Conservation (phyloP, 441 rosid species). For the Syzygium syzygioides region DNA sequence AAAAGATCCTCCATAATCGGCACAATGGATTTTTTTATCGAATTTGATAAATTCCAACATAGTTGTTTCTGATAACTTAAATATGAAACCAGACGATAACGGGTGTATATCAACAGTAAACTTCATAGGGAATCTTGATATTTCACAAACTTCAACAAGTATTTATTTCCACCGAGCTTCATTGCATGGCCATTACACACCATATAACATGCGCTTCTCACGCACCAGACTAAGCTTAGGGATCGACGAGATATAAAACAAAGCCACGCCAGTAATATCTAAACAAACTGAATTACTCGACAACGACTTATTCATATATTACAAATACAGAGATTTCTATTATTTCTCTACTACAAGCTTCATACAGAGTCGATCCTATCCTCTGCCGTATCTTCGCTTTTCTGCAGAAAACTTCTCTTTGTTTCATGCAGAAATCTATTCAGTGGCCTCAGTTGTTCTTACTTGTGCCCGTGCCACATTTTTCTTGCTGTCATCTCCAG, state of each 20-base stretch:
- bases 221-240: not conserved
- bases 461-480: not conserved
- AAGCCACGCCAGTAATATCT: not conserved
- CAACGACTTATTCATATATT: not conserved
- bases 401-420: not conserved
- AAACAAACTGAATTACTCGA: not conserved
- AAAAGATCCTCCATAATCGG: no score
- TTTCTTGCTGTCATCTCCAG: not conserved
- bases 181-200: not conserved
- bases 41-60: no score
- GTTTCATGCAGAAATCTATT: not conserved
- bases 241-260: not conserved
- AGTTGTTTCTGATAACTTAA: no score
- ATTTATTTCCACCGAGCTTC: not conserved
- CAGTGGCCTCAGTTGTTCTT: not conserved
- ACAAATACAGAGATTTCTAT: not conserved
- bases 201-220: not conserved
- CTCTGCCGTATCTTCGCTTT: not conserved
- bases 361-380: not conserved
- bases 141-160: not conserved
- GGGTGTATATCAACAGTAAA: not conserved
- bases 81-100: not conserved
- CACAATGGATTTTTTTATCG: no score
- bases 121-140: not conserved
- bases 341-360: not conserved